Base-by-base conservation (phyloP, 2,329 filamentous ascomycete species). In the Immersiporthe knoxdaviesiana region DNA sequence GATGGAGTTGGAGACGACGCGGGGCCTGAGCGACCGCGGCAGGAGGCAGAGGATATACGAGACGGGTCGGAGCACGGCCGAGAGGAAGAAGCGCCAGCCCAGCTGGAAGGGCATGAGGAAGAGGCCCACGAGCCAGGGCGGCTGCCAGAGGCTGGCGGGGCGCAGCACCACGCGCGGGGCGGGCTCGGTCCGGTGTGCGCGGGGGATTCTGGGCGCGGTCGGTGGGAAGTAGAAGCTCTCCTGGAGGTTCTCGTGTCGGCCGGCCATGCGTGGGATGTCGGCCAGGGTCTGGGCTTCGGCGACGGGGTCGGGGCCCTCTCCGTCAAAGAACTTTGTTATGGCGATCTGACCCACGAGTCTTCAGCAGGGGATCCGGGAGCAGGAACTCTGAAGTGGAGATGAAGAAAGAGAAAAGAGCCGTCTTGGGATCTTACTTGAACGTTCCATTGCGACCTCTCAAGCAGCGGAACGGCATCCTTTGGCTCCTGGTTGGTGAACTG, bases 321-420 rank as follows among this genome's bases (percentile, higher is more conserved):
- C 96, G 76, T 99, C 96, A 78, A 97, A 99, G 87, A 98, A 98
- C 77, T 97, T 97, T 73, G 96, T 89, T 72, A 99, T 95, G 69
- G 96, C 95, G 75, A 98, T 97, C 91, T 97, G 77, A 16, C 8
- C 16, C 12, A 27, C 2, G 14, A n/a, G n/a, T n/a, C n/a, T n/a
- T n/a, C n/a, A n/a, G n/a, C n/a, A n/a, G n/a, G n/a, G n/a, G n/a
- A n/a, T n/a, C n/a, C n/a, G n/a, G n/a, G n/a, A n/a, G n/a, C n/a
- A 44, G 41, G 41, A 44, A n/a, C n/a, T n/a, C n/a, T 44, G 41
- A 44, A 44, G 35, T 21, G 4, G 37, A n/a, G 50, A 66, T 16
- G 56, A 50, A 35, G 59, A 32, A 44, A n/a, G 56, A 37, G 35
- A 44, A n/a, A 56, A 37, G 54, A 54, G 60, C 35, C 10, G 27